These are phyloP conservation scores for Hysterangium stoloniferum DNA, from an alignment of 768 basidiomycete genomes.

Conservation along the genomic window DNA sequence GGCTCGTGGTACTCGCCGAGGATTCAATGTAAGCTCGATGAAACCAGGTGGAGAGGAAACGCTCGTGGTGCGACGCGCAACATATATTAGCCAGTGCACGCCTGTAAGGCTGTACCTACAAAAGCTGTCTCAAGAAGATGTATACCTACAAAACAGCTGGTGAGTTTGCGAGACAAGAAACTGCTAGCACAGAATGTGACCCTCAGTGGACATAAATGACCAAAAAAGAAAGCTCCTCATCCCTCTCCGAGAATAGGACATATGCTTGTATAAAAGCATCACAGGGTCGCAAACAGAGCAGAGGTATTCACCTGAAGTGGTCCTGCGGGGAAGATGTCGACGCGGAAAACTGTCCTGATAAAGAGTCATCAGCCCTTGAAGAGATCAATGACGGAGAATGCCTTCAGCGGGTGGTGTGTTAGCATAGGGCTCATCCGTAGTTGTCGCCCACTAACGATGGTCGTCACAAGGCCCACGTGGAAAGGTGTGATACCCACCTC, in stretches of 20 bases:
- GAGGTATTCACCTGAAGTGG: neutral
- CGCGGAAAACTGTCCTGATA: neutral
- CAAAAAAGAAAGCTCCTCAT: too few relatives aligned
- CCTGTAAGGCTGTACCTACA: too few relatives aligned
- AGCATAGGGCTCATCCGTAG: neutral
- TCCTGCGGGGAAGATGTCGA: neutral
- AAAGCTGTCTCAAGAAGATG: too few relatives aligned
- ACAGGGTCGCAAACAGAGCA: neutral
- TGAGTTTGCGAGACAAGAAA: too few relatives aligned
- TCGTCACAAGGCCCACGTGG: neutral
- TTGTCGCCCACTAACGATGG: neutral
- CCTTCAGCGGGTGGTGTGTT: conserved; percentile 3
- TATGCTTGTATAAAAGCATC: conserved; percentile 12
- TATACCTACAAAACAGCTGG: too few relatives aligned
- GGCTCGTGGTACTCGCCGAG: too few relatives aligned
- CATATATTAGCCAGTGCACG: too few relatives aligned
- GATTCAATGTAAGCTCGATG: too few relatives aligned
- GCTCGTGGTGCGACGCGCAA: too few relatives aligned
- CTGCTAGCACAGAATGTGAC: too few relatives aligned
- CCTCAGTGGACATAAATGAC: too few relatives aligned
- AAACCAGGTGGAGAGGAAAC: too few relatives aligned
- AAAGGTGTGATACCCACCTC: neutral
- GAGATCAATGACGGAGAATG: neutral
- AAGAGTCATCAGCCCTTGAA: neutral
- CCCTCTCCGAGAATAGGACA: conserved; percentile 10